Conservation (phyloP, 352 stramenopile genomes). For the Globisporangium polare region DNA sequence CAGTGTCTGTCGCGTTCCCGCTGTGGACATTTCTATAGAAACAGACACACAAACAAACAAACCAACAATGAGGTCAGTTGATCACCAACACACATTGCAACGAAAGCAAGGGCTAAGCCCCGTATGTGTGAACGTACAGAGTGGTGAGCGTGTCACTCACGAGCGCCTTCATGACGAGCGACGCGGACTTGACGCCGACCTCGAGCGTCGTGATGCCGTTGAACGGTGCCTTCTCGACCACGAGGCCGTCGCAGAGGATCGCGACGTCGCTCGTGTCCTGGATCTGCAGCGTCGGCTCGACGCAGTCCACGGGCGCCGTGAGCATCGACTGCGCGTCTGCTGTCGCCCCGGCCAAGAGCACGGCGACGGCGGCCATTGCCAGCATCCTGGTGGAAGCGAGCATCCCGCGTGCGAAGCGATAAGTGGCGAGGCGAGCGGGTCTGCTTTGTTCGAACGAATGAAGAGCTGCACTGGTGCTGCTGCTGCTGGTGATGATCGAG, state of each 20-base stretch:
- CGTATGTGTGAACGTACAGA: conserved; percentile 2
- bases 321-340: conserved; percentile 10
- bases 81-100: background rate
- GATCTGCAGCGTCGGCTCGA: conserved; percentile 11
- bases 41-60: background rate
- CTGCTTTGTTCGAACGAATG: background rate
- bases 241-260: conserved; percentile 5
- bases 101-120: background rate
- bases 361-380: background rate
- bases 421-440: no score
- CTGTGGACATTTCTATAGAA: conserved; percentile 14
- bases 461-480: background rate
- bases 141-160: conserved; percentile 17
- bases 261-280: conserved; percentile 12
- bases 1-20: conserved; percentile 8
- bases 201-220: conserved; percentile 11
- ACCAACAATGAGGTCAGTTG: background rate
- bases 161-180: conserved; percentile 14
- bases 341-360: background rate
- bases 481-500: background rate
- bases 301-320: conserved; percentile 13
- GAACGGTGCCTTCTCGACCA: conserved; percentile 7
- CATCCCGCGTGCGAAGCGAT: background rate
- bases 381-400: background rate
- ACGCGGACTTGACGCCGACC: conserved; percentile 9